Percentiles rank a stretch among this genome's conserved stretches.
These are phyloP conservation scores for Chenopodium berlandieri DNA, from an alignment of 148 eudicot genomes.

Conservation along the genomic window DNA sequence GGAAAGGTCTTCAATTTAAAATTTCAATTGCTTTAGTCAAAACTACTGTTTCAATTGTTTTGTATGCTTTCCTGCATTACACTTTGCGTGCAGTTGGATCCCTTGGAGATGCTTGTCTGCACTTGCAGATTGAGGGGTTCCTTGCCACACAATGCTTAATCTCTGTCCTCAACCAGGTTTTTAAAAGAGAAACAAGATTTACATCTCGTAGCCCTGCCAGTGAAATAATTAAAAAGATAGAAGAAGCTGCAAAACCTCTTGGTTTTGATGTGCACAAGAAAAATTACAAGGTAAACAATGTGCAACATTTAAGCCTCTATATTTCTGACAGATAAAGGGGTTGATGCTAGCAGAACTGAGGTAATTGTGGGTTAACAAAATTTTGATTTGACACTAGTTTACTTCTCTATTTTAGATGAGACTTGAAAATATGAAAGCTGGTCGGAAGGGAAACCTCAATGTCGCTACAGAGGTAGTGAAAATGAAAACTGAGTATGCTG, in stretches of 20 bases:
- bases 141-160: background rate
- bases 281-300: slow-evolving; percentile 72
- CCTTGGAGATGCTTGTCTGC: background rate
- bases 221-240: slow-evolving; percentile 83
- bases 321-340: background rate
- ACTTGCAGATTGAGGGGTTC: slow-evolving; percentile 4
- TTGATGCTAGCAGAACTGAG: background rate
- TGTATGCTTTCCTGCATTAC: background rate
- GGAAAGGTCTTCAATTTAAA: background rate
- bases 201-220: slow-evolving; percentile 76
- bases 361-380: background rate
- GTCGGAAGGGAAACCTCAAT: slow-evolving; percentile 95
- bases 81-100: background rate
- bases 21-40: background rate
- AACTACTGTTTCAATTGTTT: background rate
- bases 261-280: slow-evolving; percentile 91
- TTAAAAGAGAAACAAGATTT: slow-evolving; percentile 92
- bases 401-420: slow-evolving; percentile 59
- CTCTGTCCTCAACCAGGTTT: slow-evolving; percentile 41
- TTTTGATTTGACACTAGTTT: background rate
- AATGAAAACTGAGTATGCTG: background rate
- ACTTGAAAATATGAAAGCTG: slow-evolving; percentile 89
- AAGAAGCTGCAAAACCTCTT: slow-evolving; percentile 95
- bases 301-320: background rate
- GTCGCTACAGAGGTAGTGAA: slow-evolving; percentile 80